A percentile compares a stretch with the other conserved stretches of the same genome.
These are phyloP conservation scores for Halophytophthora polymorphica DNA, from an alignment of 352 stramenopile genomes.

Conservation along the genomic window DNA sequence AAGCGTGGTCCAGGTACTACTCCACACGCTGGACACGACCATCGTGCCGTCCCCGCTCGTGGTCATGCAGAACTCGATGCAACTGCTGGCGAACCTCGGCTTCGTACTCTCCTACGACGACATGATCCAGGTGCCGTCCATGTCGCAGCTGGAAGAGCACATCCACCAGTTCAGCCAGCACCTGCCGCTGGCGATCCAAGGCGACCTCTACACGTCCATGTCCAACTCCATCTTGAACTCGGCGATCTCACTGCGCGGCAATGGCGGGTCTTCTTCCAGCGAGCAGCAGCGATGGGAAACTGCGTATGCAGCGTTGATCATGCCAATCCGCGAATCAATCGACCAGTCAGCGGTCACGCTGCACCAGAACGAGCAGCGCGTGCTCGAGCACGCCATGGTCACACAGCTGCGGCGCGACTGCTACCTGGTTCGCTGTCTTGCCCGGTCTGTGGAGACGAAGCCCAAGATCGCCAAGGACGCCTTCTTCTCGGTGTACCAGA, in stretches of 20 bases:
- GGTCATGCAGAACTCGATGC: constrained; percentile 68
- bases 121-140: constrained; percentile 59
- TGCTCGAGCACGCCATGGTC: constrained; percentile 64
- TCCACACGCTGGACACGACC: constrained; percentile 57
- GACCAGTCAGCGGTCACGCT: constrained; percentile 62
- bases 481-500: constrained; percentile 65
- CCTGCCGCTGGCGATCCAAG: constrained; percentile 65
- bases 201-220: constrained; percentile 76
- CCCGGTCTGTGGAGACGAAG: constrained; percentile 67
- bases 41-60: constrained; percentile 58
- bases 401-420: constrained; percentile 66
- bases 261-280: constrained; percentile 11
- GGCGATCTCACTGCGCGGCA: constrained; percentile 57
- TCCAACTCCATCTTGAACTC: constrained; percentile 79
- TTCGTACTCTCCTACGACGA: constrained; percentile 72
- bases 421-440: constrained; percentile 64
- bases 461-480: constrained; percentile 73
- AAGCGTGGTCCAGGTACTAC: constrained; percentile 47
- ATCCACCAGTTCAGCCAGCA: constrained; percentile 77
- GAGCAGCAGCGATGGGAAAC: constrained; percentile 47
- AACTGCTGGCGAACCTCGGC: constrained; percentile 60
- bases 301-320: constrained; percentile 52
- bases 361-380: constrained; percentile 70
- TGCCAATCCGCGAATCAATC: constrained; percentile 70
- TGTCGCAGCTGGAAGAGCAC: constrained; percentile 62